A percentile compares a stretch with the other conserved stretches of the same genome.
Conservation (phyloP, 2,329 filamentous ascomycete genomes). For the Colletotrichum cordylinicola region DNA sequence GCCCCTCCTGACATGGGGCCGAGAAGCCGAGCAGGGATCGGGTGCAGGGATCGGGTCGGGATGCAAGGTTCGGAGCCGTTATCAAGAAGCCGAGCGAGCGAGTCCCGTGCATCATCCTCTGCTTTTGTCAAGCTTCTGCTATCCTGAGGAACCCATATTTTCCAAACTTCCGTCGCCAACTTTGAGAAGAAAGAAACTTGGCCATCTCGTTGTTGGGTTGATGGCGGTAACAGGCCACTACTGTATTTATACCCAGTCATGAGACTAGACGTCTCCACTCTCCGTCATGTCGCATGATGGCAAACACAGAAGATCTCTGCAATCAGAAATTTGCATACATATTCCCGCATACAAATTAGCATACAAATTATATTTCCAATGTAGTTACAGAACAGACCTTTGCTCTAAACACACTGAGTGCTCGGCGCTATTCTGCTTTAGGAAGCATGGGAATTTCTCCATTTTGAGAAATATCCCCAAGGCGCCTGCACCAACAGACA, state of each 20-base stretch:
- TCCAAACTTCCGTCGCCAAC: not conserved
- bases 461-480: not conserved
- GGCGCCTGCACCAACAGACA: not conserved
- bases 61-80: not conserved
- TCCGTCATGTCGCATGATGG: not conserved
- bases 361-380: not conserved
- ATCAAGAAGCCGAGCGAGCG: not conserved
- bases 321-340: not conserved
- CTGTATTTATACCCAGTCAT: not conserved
- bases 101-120: not conserved
- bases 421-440: accelerated
- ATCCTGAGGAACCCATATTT: not conserved
- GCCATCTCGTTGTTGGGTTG: not conserved
- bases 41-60: not conserved
- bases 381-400: not conserved
- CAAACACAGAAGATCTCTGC: not conserved
- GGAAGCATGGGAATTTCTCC: not conserved
- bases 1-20: not conserved
- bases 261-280: not conserved
- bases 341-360: not conserved
- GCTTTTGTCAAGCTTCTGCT: not conserved
- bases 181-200: not conserved
- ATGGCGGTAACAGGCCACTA: not conserved
- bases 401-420: not conserved
- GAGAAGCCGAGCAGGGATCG: not conserved